Evolutionary conservation across 257 asterid genomes (phyloP).

Genomic region (Nicotiana attenuata): DNA sequence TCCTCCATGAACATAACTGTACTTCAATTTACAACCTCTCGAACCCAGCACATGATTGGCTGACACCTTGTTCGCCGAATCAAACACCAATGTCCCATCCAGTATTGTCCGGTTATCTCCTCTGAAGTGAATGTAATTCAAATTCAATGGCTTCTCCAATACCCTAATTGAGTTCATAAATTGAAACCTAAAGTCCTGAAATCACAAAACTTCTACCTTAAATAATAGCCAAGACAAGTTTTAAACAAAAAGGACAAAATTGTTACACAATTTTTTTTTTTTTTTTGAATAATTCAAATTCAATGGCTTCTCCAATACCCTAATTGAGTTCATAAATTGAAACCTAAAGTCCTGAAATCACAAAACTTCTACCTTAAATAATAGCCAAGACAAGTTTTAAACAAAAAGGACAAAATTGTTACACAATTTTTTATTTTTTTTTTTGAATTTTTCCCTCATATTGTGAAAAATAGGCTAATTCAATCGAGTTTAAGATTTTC

Average conservation of each 20-base stretch:
- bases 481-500: too few species aligned
- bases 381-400: neutral
- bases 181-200: slow-evolving; percentile 84
- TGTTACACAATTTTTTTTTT: too few species aligned
- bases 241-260: neutral
- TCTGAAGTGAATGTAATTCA: slow-evolving; percentile 64
- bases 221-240: neutral
- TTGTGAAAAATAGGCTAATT: neutral
- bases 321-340: slow-evolving; percentile 74
- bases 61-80: slow-evolving; percentile 78
- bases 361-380: neutral
- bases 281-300: slow-evolving; percentile 77
- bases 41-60: slow-evolving; percentile 76
- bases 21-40: slow-evolving; percentile 60
- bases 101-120: slow-evolving; percentile 52
- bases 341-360: slow-evolving; percentile 73
- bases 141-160: slow-evolving; percentile 73
- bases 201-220: neutral
- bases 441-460: too few species aligned
- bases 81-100: slow-evolving; percentile 72
- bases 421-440: too few species aligned
- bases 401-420: neutral
- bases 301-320: slow-evolving; percentile 70
- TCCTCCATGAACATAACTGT: slow-evolving; percentile 69
- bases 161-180: slow-evolving; percentile 69